Percentiles rank a stretch among this genome's conserved stretches.
phyloP scores from a whole-genome alignment of 106 monocot species.

The Allium fistulosum region DNA sequence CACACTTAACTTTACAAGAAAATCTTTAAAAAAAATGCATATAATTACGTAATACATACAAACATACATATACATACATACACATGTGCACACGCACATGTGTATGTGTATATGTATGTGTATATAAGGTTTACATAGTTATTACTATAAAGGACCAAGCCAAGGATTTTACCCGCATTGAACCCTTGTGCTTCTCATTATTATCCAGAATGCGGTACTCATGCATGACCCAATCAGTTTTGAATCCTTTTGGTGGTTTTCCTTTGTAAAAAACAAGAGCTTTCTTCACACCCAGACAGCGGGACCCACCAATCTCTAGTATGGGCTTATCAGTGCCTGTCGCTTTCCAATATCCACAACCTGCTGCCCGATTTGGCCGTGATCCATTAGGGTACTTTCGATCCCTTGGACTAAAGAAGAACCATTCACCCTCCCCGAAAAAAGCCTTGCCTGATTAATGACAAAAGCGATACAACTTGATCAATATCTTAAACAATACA shows the following conservation, averaged over 20 bases:
- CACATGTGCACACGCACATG: no score
- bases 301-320: neutral
- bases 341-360: slow-evolving; percentile 11
- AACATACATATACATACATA: neutral
- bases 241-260: slow-evolving; percentile 3
- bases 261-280: slow-evolving; percentile 12
- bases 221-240: slow-evolving; percentile 49
- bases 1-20: no score
- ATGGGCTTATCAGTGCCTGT: slow-evolving; percentile 10
- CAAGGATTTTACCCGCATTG: slow-evolving; percentile 1
- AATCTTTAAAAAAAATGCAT: neutral
- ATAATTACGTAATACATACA: neutral
- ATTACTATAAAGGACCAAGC: neutral
- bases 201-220: slow-evolving; percentile 30
- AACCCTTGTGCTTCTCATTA: neutral
- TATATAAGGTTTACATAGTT: neutral
- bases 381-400: slow-evolving; percentile 10
- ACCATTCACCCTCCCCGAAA: slow-evolving; percentile 10
- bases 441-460: slow-evolving; percentile 1
- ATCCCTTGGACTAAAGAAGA: slow-evolving; percentile 12
- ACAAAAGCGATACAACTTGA: neutral
- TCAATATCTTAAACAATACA: neutral
- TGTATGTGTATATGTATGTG: no score
- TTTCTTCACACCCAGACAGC: slow-evolving; percentile 9
- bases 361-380: slow-evolving; percentile 2